Evolutionary conservation across 805 yeast genomes (phyloP).

Genomic region (Hemisphaericaspora nanyangensis): DNA sequence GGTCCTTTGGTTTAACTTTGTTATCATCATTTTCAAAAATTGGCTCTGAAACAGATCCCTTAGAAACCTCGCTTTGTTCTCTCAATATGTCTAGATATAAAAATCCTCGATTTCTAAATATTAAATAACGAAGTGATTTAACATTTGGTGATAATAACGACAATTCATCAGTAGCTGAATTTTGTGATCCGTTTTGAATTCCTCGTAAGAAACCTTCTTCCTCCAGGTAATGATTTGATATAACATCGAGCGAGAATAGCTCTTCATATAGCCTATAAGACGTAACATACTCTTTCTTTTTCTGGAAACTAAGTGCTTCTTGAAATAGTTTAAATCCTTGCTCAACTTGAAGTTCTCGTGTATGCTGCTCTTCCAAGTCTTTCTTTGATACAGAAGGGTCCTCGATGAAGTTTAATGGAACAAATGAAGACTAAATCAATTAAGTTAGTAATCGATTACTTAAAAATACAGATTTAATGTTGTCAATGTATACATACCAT

Average conservation of each 20-base stretch:
- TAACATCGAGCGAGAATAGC: constrained; percentile 65
- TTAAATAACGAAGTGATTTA: constrained; percentile 69
- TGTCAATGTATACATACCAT: no score
- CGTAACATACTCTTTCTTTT: constrained; percentile 39
- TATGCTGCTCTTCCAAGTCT: constrained; percentile 71
- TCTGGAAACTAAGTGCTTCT: constrained; percentile 62
- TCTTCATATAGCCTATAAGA: constrained; percentile 58
- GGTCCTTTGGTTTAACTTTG: constrained; percentile 24
- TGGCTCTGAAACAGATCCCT: background rate
- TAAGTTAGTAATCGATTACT: constrained; percentile 3
- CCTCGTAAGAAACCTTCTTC: constrained; percentile 36
- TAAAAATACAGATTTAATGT: no score
- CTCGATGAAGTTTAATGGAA: constrained; percentile 74
- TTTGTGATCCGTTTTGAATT: constrained; percentile 33
- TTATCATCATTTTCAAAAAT: constrained; percentile 5
- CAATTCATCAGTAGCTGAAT: constrained; percentile 35
- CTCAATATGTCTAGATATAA: constrained; percentile 48
- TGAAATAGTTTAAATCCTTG: constrained; percentile 77
- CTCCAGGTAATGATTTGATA: constrained; percentile 43
- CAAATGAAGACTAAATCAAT: constrained; percentile 53
- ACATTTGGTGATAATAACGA: constrained; percentile 62
- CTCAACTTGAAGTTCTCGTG: constrained; percentile 87
- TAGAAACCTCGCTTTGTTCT: constrained; percentile 12
- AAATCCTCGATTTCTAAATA: constrained; percentile 78
- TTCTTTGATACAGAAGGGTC: constrained; percentile 62